These are phyloP conservation scores for Tetrahymena malaccensis DNA, from an alignment of 73 alveolate genomes.

Conservation along the genomic window DNA sequence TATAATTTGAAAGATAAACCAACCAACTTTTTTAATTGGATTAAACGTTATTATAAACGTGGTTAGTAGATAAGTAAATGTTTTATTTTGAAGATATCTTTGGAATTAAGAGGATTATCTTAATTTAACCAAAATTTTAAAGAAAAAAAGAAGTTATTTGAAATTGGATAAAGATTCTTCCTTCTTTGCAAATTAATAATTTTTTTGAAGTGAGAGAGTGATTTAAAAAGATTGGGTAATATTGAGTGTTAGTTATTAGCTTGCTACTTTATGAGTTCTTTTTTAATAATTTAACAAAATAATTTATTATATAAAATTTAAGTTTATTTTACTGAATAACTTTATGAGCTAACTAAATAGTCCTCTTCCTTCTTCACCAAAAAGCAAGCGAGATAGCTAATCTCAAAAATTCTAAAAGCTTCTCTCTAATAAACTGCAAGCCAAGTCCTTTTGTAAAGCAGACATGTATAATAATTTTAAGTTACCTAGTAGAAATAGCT, in stretches of 20 bases:
- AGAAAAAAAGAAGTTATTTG: neutral
- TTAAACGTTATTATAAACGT: too few relatives aligned
- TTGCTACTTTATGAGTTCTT: neutral
- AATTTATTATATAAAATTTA: neutral
- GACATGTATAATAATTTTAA: neutral
- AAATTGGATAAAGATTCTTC: too few relatives aligned
- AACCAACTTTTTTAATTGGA: too few relatives aligned
- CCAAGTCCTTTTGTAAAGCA: neutral
- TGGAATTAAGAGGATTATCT: neutral
- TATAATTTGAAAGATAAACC: too few relatives aligned
- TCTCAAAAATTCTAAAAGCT: neutral
- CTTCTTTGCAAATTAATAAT: neutral
- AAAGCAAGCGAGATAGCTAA: neutral
- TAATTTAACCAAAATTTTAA: too few relatives aligned
- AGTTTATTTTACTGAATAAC: neutral
- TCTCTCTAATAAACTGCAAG: neutral
- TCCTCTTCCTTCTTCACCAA: neutral
- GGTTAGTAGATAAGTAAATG: too few relatives aligned
- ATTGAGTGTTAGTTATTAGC: neutral
- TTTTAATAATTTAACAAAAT: neutral
- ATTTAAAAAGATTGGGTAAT: neutral
- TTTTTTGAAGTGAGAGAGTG: neutral
- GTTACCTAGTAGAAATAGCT: neutral
- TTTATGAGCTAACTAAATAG: neutral
- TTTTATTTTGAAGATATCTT: too few relatives aligned